These are phyloP conservation scores for Colletotrichum kahawae DNA, from an alignment of 2,329 filamentous ascomycete genomes.

Conservation along the genomic window DNA sequence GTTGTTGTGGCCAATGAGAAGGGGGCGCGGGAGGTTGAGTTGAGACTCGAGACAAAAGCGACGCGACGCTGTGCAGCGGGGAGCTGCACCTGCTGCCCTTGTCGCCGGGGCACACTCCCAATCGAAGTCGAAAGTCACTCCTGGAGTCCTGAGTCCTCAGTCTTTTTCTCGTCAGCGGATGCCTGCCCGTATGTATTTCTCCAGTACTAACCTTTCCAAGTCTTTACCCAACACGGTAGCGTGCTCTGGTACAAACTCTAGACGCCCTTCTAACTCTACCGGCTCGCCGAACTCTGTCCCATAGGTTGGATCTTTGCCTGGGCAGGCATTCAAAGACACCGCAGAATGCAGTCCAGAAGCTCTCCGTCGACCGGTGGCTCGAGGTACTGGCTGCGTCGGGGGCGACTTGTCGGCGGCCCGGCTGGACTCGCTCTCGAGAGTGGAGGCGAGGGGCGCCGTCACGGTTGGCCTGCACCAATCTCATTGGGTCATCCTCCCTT, in stretches of 20 bases:
- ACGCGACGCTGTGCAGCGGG: neutral
- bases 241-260: neutral
- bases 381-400: neutral
- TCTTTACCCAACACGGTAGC: neutral
- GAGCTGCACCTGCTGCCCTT: neutral
- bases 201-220: neutral
- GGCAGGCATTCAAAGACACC: neutral
- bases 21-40: neutral
- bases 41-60: slow-evolving; percentile 8
- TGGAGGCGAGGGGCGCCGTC: neutral
- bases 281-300: neutral
- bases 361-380: neutral
- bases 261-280: neutral
- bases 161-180: neutral
- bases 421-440: neutral
- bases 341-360: neutral
- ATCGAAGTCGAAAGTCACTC: neutral
- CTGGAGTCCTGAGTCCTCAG: neutral
- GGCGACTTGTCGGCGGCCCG: neutral
- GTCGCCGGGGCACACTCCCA: neutral
- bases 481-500: neutral
- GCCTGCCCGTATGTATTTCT: neutral
- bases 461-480: neutral
- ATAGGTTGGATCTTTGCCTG: neutral
- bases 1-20: neutral